Evolutionary conservation across 1,139 yeast genomes (phyloP), one percentile per base, ranked within the genome.

Genomic region (Blastobotrys elegans): DNA sequence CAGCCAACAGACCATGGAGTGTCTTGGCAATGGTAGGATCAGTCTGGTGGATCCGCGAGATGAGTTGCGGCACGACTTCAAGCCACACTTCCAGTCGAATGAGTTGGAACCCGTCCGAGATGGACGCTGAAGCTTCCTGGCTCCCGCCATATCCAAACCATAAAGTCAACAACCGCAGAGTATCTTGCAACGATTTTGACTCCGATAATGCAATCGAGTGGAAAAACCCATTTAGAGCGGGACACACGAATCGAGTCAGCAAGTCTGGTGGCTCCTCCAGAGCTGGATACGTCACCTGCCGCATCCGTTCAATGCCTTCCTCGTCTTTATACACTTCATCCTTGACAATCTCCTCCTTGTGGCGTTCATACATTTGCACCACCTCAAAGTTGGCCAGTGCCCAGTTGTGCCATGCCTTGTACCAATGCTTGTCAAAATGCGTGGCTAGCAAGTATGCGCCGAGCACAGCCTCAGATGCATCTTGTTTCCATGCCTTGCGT

Each of bases 361-460:
- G 49, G 24, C 54, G 49, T 44, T 69, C 71, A 31, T 58, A 73
- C 45, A 84, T 73, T 0, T 96, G 84, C 26, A 92, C 86, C 1
- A 90, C 97, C 62, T 90, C 97, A 64, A 89, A 94, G 65, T 94
- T 94, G 0, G 98, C 97, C 59, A 94, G 71, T 0, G 98, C 98
- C 99, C 99, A 94, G 62, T 89, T 90, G 62, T 94, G 99, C 98
- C 98, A 94, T 20, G 98, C 98, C 61, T 94, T 92, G 63, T 94
- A 94, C 97, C 98, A 94, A 38, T 79, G 77, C 42, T 78, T 75
- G 63, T 92, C 97, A 65, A 92, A 92, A 63, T 90, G 96, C 0
- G 98, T 92, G 0, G 98, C 97, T 55, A 92, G 73, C 50, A 90
- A 71, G 64, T 88, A 94, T 0, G 97, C 90, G 11, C 97, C 96